Conservation (phyloP, 2,329 filamentous ascomycete species). For the Epichloe sibirici region DNA sequence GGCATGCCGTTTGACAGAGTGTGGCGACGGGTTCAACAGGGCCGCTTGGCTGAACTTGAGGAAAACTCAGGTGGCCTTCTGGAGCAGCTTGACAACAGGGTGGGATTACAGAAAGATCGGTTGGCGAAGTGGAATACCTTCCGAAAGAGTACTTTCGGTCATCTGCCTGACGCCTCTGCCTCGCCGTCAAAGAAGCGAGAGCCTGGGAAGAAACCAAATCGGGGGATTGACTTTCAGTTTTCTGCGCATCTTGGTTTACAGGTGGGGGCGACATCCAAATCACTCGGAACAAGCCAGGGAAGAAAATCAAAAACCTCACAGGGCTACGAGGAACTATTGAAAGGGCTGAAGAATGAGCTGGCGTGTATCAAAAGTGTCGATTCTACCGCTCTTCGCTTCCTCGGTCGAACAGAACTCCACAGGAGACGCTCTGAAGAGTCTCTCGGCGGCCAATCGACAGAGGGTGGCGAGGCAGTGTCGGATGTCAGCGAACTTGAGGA, state of each 20-base stretch:
- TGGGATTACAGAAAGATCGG: conserved; percentile 53
- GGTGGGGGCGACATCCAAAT: conserved; percentile 19
- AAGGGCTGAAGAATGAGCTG: conserved; percentile 30
- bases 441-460: conserved; percentile 7
- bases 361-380: conserved; percentile 13
- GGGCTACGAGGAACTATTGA: conserved; percentile 33
- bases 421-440: background rate
- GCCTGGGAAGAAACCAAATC: conserved; percentile 14
- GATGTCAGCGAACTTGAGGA: conserved; percentile 44
- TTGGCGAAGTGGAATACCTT: conserved; percentile 66
- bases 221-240: conserved; percentile 42
- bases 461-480: conserved; percentile 21
- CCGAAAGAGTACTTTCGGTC: conserved; percentile 33
- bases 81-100: conserved; percentile 57
- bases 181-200: conserved; percentile 13
- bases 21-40: conserved; percentile 55
- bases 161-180: conserved; percentile 10
- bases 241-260: conserved; percentile 37
- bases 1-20: conserved; percentile 55
- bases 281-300: conserved; percentile 15
- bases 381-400: conserved; percentile 10
- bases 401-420: background rate
- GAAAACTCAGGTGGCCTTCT: conserved; percentile 42
- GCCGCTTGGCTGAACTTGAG: conserved; percentile 44
- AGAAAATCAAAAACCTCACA: conserved; percentile 17